Base-by-base conservation (phyloP, 2,329 filamentous ascomycete genomes). In the Exophiala lecanii-corni region DNA sequence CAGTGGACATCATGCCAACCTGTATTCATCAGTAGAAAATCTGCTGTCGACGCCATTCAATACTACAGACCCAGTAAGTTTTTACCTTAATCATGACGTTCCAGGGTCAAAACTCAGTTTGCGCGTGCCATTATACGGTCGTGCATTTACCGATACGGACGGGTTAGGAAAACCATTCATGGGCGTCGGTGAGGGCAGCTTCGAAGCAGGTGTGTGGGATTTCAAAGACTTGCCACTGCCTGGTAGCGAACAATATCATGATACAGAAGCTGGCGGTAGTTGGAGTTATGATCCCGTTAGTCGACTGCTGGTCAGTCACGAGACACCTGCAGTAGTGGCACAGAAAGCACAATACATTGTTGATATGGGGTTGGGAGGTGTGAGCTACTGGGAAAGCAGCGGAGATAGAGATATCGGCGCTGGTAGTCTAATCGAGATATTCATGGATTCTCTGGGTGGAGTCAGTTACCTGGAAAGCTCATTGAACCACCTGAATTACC, bases 351-450 rank as follows among this genome's bases (percentile, higher is more conserved):
- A 76, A 9, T 95, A 81, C 61, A 78, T 96, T 59, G 75, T 72
- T 58, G 62, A 76, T 15, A 69, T 74, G 32, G 72, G 78, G 0
- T 73, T 96, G 0, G 89, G 89, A 2, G 91, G 91, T 13, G 87
- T 77, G n/a, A 96, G 96, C 89, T 97, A 88, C 87, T 94, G 86
- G 86, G 89, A 96, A 68, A 86, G 80, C 56, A 91, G 84, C 57
- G 82, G 78, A 1, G 91, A 96, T 62, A 82, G 81, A 59, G 18
- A 49, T 9, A 59, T 65, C 2, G 81, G 79, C 0, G 64, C 63
- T 9, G 69, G 73, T 0, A 91, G 85, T 55, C 61, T 96, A 59
- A 88, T 89, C 41, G 68, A 64, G 5, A 81, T 75, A 30, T 61
- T 65, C 26, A 57, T 64, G n/a, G 55, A 55, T 33, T 44, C 49